Conservation (phyloP, 1,139 yeast species). For the Nakaseomyces glabratus region DNA sequence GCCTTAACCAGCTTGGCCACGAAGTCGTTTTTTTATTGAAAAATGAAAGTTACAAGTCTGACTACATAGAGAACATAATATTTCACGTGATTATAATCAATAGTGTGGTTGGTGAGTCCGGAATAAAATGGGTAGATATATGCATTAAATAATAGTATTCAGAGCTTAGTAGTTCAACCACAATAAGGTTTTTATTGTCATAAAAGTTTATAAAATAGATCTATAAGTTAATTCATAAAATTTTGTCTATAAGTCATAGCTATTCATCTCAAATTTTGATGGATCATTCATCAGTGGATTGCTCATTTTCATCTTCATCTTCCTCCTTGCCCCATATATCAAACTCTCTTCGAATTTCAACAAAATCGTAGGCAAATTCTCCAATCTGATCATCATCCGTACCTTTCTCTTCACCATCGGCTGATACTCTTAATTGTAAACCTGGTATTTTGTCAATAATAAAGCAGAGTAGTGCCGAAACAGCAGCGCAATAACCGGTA, state of each 20-base stretch:
- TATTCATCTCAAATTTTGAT: neutral
- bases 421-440: slow-evolving; percentile 67
- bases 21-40: slow-evolving; percentile 6
- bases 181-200: too few species aligned
- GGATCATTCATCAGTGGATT: too few species aligned
- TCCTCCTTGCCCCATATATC: slow-evolving; percentile 51
- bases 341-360: slow-evolving; percentile 91
- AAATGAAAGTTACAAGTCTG: neutral
- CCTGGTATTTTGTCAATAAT: slow-evolving; percentile 76
- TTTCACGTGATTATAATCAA: neutral
- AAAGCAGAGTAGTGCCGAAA: slow-evolving; percentile 69
- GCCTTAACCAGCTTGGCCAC: slow-evolving; percentile 12
- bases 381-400: slow-evolving; percentile 97
- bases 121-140: too few species aligned
- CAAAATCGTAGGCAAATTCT: slow-evolving; percentile 95
- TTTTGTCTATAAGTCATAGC: neutral
- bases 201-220: neutral
- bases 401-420: slow-evolving; percentile 80
- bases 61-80: neutral
- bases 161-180: too few species aligned
- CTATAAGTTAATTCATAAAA: too few species aligned
- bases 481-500: slow-evolving; percentile 64
- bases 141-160: too few species aligned
- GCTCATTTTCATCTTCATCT: slow-evolving; percentile 11
- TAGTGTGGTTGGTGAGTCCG: neutral